Conservation (phyloP, 768 basidiomycete species). For the Nidularia sp. region DNA sequence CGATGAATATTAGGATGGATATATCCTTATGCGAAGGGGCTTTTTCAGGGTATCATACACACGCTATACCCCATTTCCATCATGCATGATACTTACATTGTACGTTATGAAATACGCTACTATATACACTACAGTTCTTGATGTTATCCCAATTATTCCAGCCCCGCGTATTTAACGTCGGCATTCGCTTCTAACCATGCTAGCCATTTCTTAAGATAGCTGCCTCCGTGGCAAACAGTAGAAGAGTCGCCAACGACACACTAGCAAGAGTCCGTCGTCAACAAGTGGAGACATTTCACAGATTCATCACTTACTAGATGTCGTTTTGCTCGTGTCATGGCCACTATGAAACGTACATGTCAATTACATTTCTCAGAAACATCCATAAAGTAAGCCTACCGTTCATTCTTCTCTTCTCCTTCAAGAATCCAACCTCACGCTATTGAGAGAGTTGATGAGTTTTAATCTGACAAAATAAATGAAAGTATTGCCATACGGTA, state of each 20-base stretch:
- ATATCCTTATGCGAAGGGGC: too few species aligned
- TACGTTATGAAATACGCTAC: neutral
- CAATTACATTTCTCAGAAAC: neutral
- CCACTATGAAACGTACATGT: conserved; percentile 42
- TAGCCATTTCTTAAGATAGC: conserved; percentile 87
- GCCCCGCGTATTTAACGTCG: conserved; percentile 83
- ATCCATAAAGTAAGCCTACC: conserved; percentile 34
- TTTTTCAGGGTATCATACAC: too few species aligned
- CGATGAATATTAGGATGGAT: conserved; percentile 54
- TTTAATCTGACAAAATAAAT: too few species aligned
- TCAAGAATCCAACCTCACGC: conserved; percentile 92
- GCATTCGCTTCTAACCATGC: conserved; percentile 86
- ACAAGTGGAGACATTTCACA: neutral
- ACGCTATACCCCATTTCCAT: neutral
- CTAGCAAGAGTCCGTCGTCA: conserved; percentile 28
- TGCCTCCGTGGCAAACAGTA: conserved; percentile 81
- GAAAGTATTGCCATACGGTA: conserved; percentile 37
- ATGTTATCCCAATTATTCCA: conserved; percentile 32
- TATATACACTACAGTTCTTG: neutral
- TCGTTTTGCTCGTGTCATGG: conserved; percentile 88
- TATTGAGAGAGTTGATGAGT: conserved; percentile 17
- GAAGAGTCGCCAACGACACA: conserved; percentile 93
- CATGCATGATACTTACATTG: neutral
- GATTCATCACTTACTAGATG: conserved; percentile 62
- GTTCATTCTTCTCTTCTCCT: conserved; percentile 89